Percentiles rank a stretch among this genome's conserved stretches.
Evolutionary conservation across 73 alveolate species (phyloP).

Genomic region (Durusdinium trenchii): DNA sequence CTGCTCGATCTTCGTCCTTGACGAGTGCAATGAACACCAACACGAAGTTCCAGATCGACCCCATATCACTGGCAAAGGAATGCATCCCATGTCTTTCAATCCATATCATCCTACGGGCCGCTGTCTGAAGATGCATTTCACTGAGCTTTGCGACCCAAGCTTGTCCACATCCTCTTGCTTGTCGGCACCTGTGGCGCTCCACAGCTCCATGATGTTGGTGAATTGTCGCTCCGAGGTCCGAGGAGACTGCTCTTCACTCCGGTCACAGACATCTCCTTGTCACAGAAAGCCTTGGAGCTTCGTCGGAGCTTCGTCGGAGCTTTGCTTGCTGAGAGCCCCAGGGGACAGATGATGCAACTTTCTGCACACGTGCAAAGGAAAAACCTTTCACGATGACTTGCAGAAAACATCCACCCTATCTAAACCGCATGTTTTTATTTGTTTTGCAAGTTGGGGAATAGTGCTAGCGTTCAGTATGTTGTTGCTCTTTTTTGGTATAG

Average conservation of each 20-base stretch:
- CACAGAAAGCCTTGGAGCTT: slow-evolving; percentile 74
- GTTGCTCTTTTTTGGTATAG: no score
- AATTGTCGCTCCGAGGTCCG: neutral
- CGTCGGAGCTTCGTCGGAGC: no score
- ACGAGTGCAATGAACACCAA: neutral
- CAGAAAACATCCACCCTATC: no score
- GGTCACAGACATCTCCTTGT: slow-evolving; percentile 56
- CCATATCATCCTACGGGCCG: neutral
- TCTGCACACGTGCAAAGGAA: no score
- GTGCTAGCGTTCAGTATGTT: no score
- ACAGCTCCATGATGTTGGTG: no score
- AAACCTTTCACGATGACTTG: no score
- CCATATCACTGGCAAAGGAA: no score
- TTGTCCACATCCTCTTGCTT: slow-evolving; percentile 53
- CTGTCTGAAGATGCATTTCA: neutral
- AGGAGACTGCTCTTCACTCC: neutral
- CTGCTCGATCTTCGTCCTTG: slow-evolving; percentile 56
- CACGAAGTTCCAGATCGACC: neutral
- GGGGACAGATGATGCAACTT: no score
- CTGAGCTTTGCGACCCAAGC: slow-evolving; percentile 31
- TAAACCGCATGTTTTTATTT: neutral
- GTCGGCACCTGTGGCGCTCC: slow-evolving; percentile 9
- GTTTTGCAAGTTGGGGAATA: no score
- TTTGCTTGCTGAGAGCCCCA: no score
- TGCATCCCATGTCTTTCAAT: neutral